Conservation (phyloP, 2,329 filamentous ascomycete species). For the Coniochaeta hoffmannii region DNA sequence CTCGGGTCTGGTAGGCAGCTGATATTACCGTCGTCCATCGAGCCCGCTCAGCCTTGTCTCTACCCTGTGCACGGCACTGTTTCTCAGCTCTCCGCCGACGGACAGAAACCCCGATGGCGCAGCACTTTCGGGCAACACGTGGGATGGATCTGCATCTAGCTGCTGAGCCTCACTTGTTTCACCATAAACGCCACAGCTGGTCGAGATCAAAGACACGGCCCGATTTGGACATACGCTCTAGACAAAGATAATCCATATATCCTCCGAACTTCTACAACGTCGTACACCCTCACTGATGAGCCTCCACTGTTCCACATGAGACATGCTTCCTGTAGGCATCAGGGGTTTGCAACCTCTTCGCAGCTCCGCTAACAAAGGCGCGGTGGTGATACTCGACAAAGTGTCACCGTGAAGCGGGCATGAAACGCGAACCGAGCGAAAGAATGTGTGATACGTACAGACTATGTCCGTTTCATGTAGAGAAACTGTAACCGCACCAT, state of each 20-base stretch:
- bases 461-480: not conserved
- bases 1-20: too few relatives aligned
- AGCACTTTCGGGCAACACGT: not conserved
- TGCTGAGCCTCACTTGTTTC: slow-evolving; percentile 1
- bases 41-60: not conserved
- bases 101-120: not conserved
- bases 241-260: too few relatives aligned
- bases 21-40: not conserved
- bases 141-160: not conserved
- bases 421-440: not conserved
- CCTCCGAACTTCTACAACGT: not conserved
- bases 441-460: not conserved
- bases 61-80: not conserved
- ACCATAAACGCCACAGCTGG: not conserved
- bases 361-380: not conserved
- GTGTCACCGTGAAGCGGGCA: not conserved
- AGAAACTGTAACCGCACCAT: not conserved
- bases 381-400: not conserved
- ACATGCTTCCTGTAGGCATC: too few relatives aligned
- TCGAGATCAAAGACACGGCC: not conserved
- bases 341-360: too few relatives aligned
- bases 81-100: not conserved
- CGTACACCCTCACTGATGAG: not conserved
- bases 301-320: too few relatives aligned
- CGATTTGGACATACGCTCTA: not conserved